These are phyloP conservation scores for Cotoneaster glaucophyllus DNA, from an alignment of 306 rosid genomes.

Conservation along the genomic window DNA sequence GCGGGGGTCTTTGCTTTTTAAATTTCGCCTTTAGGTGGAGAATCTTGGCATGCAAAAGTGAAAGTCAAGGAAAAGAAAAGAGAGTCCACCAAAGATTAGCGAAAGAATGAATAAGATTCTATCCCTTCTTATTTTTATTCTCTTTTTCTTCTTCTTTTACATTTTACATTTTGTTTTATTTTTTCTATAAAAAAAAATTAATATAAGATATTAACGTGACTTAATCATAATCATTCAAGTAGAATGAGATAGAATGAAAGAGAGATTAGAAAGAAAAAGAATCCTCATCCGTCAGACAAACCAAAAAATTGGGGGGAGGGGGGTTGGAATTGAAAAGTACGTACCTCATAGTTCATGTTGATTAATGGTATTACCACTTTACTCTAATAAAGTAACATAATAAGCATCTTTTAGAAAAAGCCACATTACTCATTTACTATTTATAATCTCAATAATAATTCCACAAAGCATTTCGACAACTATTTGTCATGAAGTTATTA, in stretches of 20 bases:
- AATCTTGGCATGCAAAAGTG: slow-evolving; percentile 8
- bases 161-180: no score
- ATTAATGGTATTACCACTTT: background rate
- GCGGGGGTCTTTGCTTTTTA: background rate
- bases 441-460: background rate
- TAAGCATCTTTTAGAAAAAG: background rate
- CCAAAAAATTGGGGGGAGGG: background rate
- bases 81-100: background rate
- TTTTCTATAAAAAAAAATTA: no score
- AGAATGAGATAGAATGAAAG: rapidly evolving
- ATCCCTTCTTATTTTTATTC: no score
- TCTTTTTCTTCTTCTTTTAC: no score
- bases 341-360: background rate
- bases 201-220: no score
- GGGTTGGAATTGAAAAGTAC: background rate
- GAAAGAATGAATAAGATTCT: background rate
- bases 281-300: no score
- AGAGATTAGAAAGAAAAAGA: rapidly evolving
- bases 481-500: no score
- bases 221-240: no score
- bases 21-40: background rate
- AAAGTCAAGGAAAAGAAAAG: background rate
- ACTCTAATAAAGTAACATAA: background rate
- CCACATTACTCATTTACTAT: background rate
- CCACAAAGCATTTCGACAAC: background rate